These are phyloP conservation scores for Nectriaceae sp. DNA, from an alignment of 2,329 filamentous ascomycete species.

Conservation along the genomic window DNA sequence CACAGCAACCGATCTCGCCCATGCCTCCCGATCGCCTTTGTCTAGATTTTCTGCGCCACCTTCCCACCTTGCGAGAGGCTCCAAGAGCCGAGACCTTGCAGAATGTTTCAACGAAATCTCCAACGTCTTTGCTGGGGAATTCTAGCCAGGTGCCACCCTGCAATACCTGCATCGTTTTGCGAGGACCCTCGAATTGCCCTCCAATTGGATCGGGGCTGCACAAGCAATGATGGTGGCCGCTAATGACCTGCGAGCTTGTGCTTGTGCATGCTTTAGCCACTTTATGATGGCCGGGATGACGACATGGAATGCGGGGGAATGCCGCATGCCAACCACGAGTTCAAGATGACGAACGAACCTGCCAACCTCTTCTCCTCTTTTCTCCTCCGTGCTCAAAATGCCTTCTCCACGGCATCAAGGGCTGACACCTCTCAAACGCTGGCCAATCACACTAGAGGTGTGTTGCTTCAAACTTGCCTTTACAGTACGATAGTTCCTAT, in stretches of 20 bases:
- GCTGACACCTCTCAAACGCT: too few relatives aligned
- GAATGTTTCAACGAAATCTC: constrained; percentile 21
- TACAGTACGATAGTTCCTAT: too few relatives aligned
- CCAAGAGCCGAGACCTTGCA: not conserved
- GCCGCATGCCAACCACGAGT: constrained; percentile 15
- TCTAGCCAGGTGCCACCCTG: too few relatives aligned
- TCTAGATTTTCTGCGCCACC: not conserved
- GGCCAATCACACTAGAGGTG: too few relatives aligned
- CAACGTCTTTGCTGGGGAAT: too few relatives aligned
- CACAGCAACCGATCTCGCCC: not conserved
- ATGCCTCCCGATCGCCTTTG: not conserved
- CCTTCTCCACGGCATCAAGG: too few relatives aligned
- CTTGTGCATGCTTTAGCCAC: constrained; percentile 23
- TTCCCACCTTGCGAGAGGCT: not conserved
- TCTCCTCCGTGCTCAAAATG: constrained; percentile 4
- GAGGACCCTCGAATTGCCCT: too few relatives aligned
- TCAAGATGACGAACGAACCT: constrained; percentile 18
- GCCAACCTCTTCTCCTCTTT: constrained; percentile 5
- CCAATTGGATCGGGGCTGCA: not conserved
- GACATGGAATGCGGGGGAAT: constrained; percentile 38
- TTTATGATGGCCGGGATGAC: constrained; percentile 32
- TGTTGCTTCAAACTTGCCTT: too few relatives aligned
- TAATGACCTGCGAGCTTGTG: constrained; percentile 12
- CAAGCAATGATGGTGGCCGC: not conserved
- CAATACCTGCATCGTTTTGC: too few relatives aligned